These are phyloP conservation scores for Globisporangium yorkense DNA, from an alignment of 352 stramenopile genomes.

Conservation along the genomic window DNA sequence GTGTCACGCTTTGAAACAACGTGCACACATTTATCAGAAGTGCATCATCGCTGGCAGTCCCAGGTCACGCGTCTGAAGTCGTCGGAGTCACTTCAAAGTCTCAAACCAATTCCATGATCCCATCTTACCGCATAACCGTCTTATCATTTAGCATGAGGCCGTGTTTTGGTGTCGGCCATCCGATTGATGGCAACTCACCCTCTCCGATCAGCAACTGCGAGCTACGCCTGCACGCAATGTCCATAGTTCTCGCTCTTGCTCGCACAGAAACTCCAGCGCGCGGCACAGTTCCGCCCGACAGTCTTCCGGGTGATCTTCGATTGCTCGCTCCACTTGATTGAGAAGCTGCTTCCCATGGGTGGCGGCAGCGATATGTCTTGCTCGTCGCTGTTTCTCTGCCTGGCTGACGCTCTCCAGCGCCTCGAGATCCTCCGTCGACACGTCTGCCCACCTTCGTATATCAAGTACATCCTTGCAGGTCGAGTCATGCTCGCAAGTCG, in stretches of 20 bases:
- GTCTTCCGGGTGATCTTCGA: conserved; percentile 43
- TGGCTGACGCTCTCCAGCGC: conserved; percentile 15
- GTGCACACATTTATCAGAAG: too few relatives aligned
- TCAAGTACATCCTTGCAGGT: conserved; percentile 21
- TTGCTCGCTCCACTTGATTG: conserved; percentile 31
- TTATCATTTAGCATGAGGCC: too few relatives aligned
- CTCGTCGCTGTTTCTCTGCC: not conserved
- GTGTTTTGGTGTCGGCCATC: too few relatives aligned
- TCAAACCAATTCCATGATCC: too few relatives aligned
- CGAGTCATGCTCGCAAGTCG: conserved; percentile 15
- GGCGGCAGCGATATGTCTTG: not conserved
- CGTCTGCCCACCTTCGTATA: conserved; percentile 19
- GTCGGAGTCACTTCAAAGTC: too few relatives aligned
- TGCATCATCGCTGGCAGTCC: too few relatives aligned
- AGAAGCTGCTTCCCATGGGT: conserved; percentile 23
- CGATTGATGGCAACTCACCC: too few relatives aligned
- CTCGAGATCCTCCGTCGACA: conserved; percentile 38
- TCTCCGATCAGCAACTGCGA: conserved; percentile 1
- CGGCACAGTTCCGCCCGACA: conserved; percentile 49
- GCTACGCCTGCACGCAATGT: not conserved
- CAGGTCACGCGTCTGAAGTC: too few relatives aligned
- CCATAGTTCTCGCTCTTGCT: not conserved
- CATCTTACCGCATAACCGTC: too few relatives aligned
- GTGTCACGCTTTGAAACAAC: too few relatives aligned
- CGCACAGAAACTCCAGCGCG: conserved; percentile 32